Base-by-base conservation (phyloP, 139 green algal genomes). In the Chlamydomonas sp. region DNA sequence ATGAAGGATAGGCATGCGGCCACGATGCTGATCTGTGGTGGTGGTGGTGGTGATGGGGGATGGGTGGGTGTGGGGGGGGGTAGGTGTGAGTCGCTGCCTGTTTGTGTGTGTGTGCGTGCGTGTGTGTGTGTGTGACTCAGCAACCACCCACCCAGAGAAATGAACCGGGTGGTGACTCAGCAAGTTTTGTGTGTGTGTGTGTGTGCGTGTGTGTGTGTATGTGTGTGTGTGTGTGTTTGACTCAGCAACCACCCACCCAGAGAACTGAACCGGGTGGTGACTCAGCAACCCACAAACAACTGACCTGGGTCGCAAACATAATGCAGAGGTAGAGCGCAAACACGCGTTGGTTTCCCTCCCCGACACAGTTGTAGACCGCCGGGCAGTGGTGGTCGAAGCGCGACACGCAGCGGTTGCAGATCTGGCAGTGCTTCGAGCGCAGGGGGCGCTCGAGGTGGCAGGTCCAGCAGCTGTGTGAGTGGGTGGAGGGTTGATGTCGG, bases 341-440 rank as follows among this genome's bases (percentile, higher is more conserved):
- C n/a, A 72, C 24, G 43, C 72, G 72, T 59, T 86, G 74, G 74
- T 90, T 88, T 57, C 61, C 61, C 58, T 83, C 76, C 1, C 89
- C 89, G 20, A 95, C 77, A 62, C 87, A 92, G 43, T 83, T 89
- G 58, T 71, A 67, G 2, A 91, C 70, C 76, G 86, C 90, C 16
- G 85, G 80, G 79, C 89, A 95, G 82, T 95, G 89, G 73, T 95
- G 87, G 72, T 95, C 89, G 58, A 95, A 93, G 2, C 75, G 76
- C n/a, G 77, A 69, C 50, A 95, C 86, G 74, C 89, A 95, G 30
- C 69, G 70, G 31, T 83, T 80, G 74, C 87, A 93, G n/a, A 83
- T 58, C 66, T 74, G 79, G 82, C 87, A 92, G 79, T 95, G 89
- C 77, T 93, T 93, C 8, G 84, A 75, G 8, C 89, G 66, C 72